Evolutionary conservation across 345 rosid genomes (phyloP), one percentile per base, ranked within the genome.

Genomic region (Salix viminalis): DNA sequence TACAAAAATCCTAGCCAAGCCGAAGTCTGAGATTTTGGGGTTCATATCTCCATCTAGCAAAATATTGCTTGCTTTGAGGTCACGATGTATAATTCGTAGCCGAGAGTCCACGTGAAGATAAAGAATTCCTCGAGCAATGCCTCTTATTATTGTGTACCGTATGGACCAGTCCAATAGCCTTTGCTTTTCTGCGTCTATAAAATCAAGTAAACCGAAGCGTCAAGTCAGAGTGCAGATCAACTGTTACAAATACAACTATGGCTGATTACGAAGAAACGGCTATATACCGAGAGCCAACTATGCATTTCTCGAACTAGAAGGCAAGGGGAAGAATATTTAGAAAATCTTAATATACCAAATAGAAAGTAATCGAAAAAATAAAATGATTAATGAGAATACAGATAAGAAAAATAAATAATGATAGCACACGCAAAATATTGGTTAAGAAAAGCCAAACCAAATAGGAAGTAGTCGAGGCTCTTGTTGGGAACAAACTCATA

Each of bases 101-200:
- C 75, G 26, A 11, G 79, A 80, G 60, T 80, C 83, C 50, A 71
- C 58, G 23, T 80, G 83, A 28, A 80, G 83, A 70, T 80, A 80
- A 12, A 75, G 67, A 58, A 75, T 39, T 66, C 83, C 83, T 14
- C 79, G 72, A 41, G 79, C 83, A 36, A 80, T 64, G 30, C 83
- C 83, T 16, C 56, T 48, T 19, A 80, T 52, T 32, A 80, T 75
- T 5, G 23, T 75, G 79, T 56, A 75, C 7, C 83, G 79, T 10
- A 9, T 70, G 1, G 83, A 36, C 83, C 79, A 80, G 65, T 75
- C 67, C 36, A 75, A 36, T 4, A 30, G 71, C 8, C 60, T 10
- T 26, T 60, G 32, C 26, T 52, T 71, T 30, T 56, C 83, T 14
- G 65, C 56, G 11, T 79, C 81, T 79, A 16, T 32, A 68, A 42